Base-by-base conservation (phyloP, 345 rosid genomes). In the Gossypium thurberi region DNA sequence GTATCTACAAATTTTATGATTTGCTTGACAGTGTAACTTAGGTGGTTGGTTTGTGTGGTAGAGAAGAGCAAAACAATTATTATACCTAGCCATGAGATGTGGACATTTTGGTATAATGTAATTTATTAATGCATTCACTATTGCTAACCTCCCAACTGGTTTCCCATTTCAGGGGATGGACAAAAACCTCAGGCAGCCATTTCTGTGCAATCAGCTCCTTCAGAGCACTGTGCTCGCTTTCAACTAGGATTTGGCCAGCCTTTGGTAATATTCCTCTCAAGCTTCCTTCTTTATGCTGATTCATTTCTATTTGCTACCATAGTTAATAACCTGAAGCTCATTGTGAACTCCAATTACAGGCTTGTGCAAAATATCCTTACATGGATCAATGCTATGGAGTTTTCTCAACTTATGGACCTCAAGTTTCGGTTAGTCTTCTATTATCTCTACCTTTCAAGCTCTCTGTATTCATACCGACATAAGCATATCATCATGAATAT, bases 331-430 rank as follows among this genome's bases (percentile, higher is more conserved):
- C 74, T 12, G 66, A 8, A 75, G 28, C 65, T 68, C 62, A 67
- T 62, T 70, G 44, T 67, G 47, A 66, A 58, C 23, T 66, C 33
- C 26, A 72, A 75, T 56, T 80, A 43, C 71, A 92, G 99, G 78
- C 84, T 13, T 83, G 84, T 77, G 76, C 89, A 52, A 91, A 88
- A 75, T 85, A 84, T 81, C 96, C 90, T 44, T 82, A 58, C 58
- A 75, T 71, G 43, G 98, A 91, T 75, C 96, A 84, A 69, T 89
- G 77, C 78, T 92, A 86, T 79, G 98, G 97, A 77, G 69, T 91
- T 69, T 82, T 90, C 77, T 85, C 97, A 50, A 62, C 98, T 65
- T 84, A 83, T 74, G 98, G 91, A 70, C 76, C 92, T 74, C 97
- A 83, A 67, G 75, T 86, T 60, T 64, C 90, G 74, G 93, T 86